These are phyloP conservation scores for Neoascochyta sp. DNA, from an alignment of 2,329 filamentous ascomycete genomes.

Conservation along the genomic window DNA sequence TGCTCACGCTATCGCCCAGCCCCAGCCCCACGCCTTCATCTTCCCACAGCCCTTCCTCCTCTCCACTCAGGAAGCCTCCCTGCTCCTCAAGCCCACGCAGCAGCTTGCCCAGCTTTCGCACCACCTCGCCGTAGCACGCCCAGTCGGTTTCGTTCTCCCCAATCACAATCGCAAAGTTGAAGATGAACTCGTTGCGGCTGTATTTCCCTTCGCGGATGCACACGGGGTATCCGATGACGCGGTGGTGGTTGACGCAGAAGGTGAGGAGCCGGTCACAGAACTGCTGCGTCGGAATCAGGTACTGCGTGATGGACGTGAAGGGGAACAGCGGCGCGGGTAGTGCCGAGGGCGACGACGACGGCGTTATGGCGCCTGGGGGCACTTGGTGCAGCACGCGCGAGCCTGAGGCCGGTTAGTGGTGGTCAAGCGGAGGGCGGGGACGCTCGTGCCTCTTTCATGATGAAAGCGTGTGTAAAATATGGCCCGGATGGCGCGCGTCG, in stretches of 20 bases:
- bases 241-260: constrained; percentile 70
- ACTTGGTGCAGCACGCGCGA: constrained; percentile 63
- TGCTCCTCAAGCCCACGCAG: constrained; percentile 92
- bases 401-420: constrained; percentile 42
- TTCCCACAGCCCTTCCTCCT: constrained; percentile 43
- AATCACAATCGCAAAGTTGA: constrained; percentile 90
- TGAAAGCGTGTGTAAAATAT: constrained; percentile 67
- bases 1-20: constrained; percentile 5
- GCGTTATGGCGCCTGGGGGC: constrained; percentile 55
- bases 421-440: neutral
- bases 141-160: constrained; percentile 64
- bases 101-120: constrained; percentile 77
- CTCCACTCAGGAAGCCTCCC: constrained; percentile 72
- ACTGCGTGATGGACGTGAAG: constrained; percentile 82
- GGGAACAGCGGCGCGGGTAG: constrained; percentile 66
- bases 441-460: constrained; percentile 45
- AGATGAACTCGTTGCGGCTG: constrained; percentile 92
- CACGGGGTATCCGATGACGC: constrained; percentile 82
- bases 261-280: constrained; percentile 90
- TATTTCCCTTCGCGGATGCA: constrained; percentile 77
- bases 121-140: constrained; percentile 76
- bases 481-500: constrained; percentile 52
- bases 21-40: constrained; percentile 17
- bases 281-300: constrained; percentile 90
- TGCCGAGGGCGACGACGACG: constrained; percentile 40